phyloP scores from a whole-genome alignment of 2,329 filamentous ascomycete species.

The Colletotrichum coccodes region DNA sequence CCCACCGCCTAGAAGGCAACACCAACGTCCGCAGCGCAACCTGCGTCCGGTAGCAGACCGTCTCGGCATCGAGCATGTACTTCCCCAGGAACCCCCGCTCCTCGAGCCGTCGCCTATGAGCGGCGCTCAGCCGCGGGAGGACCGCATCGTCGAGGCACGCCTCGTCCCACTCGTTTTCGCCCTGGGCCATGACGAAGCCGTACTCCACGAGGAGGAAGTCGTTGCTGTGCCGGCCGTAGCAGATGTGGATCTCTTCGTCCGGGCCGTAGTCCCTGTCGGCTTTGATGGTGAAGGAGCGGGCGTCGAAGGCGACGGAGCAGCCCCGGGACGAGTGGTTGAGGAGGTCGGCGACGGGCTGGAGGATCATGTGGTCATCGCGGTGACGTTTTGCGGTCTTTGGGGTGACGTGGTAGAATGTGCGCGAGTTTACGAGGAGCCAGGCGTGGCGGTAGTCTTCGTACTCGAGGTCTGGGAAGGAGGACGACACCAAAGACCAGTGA shows the following conservation, averaged over 20 bases:
- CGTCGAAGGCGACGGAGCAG: constrained; percentile 63
- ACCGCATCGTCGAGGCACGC: constrained; percentile 58
- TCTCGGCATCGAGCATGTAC: constrained; percentile 61
- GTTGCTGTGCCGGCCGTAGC: constrained; percentile 77
- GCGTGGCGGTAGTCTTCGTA: constrained; percentile 60
- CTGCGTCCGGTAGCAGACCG: constrained; percentile 65
- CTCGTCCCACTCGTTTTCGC: constrained; percentile 63
- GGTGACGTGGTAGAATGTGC: constrained; percentile 68
- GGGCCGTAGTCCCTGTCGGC: constrained; percentile 59
- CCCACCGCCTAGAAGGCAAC: constrained; percentile 52
- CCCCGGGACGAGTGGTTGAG: constrained; percentile 68
- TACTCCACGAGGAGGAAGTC: constrained; percentile 80
- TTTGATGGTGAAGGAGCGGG: constrained; percentile 63
- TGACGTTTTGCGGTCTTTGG: constrained; percentile 53
- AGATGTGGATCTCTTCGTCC: constrained; percentile 75
- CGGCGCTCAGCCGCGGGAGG: constrained; percentile 46
- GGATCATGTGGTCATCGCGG: constrained; percentile 70
- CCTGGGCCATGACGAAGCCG: constrained; percentile 57
- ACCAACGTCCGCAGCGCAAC: constrained; percentile 57
- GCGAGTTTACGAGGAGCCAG: constrained; percentile 71
- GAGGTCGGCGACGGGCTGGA: constrained; percentile 79
- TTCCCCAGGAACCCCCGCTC: constrained; percentile 59
- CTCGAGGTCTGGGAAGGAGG: constrained; percentile 42
- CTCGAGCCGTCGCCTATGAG: constrained; percentile 51
- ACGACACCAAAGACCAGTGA: constrained; percentile 50